A percentile compares a stretch with the other conserved stretches of the same genome.
phyloP scores from a whole-genome alignment of 1,139 yeast genomes.

The Martiniozyma asiatica region DNA sequence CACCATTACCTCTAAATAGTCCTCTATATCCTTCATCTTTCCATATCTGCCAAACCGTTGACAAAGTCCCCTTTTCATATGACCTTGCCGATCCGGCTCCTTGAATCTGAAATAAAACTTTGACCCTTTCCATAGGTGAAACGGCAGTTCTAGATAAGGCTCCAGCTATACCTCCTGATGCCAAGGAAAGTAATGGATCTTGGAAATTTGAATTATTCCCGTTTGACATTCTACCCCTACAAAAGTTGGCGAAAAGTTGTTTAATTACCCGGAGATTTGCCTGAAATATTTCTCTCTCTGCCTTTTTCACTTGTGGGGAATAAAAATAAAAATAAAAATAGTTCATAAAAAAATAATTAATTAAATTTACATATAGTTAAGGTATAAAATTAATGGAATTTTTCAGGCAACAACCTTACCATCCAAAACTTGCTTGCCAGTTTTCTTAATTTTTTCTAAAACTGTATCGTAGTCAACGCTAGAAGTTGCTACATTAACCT shows the following conservation, averaged over 20 bases:
- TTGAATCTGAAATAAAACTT: conserved; percentile 82
- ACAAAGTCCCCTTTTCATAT: conserved; percentile 62
- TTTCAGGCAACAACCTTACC: conserved; percentile 50
- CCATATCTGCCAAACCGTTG: conserved; percentile 71
- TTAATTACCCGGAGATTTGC: too few species aligned
- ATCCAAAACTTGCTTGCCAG: conserved; percentile 73
- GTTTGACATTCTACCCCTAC: too few species aligned
- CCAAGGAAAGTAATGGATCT: conserved; percentile 35
- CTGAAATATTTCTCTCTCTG: too few species aligned
- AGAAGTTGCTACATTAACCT: conserved; percentile 65
- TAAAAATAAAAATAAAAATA: too few species aligned
- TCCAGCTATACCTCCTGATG: conserved; percentile 79
- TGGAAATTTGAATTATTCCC: too few species aligned
- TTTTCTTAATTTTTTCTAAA: conserved; percentile 67
- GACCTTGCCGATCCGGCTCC: conserved; percentile 26
- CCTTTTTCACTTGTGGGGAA: too few species aligned
- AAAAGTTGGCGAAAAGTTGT: too few species aligned
- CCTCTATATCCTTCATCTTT: conserved; percentile 86
- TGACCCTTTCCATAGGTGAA: conserved; percentile 90
- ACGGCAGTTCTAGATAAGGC: conserved; percentile 88
- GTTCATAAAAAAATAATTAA: too few species aligned
- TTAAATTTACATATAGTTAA: too few species aligned
- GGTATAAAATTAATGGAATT: too few species aligned
- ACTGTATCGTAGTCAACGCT: conserved; percentile 54
- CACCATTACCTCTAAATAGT: conserved; percentile 77